Evolutionary conservation across 306 rosid genomes (phyloP).

Genomic region (Glycyrrhiza uralensis): DNA sequence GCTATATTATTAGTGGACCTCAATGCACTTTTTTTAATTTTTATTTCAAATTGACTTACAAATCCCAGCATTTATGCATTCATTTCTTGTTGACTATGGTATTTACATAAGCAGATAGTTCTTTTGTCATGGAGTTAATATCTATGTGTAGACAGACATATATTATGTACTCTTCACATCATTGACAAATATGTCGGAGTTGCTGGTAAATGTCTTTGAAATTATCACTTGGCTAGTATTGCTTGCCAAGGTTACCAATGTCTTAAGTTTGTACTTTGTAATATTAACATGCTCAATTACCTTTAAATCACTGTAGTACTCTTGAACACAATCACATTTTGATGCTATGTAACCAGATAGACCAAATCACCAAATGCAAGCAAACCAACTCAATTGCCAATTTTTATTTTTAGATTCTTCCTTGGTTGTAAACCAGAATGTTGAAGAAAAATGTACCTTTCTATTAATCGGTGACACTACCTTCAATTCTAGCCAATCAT

Average conservation of each 20-base stretch:
- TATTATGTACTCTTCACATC: not conserved
- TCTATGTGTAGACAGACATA: not conserved
- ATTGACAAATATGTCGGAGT: not conserved
- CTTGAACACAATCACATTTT: too few species aligned
- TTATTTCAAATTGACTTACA: not conserved
- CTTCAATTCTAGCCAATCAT: too few species aligned
- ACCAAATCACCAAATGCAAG: too few species aligned
- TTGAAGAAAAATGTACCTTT: too few species aligned
- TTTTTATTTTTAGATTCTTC: too few species aligned
- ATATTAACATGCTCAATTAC: not conserved
- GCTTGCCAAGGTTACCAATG: not conserved
- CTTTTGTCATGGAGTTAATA: not conserved
- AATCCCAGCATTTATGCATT: not conserved
- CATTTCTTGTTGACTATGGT: not conserved
- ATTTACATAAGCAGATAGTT: not conserved
- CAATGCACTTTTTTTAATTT: not conserved
- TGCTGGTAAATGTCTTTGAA: not conserved
- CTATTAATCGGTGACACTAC: too few species aligned
- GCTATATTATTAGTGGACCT: not conserved
- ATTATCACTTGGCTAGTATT: not conserved
- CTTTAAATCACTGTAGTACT: too few species aligned
- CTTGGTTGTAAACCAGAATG: too few species aligned
- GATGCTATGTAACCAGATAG: too few species aligned
- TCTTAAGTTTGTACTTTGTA: not conserved
- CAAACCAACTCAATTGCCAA: too few species aligned